Base-by-base conservation (phyloP, 495 filamentous ascomycete species). In the Neurospora tetrasperma region DNA sequence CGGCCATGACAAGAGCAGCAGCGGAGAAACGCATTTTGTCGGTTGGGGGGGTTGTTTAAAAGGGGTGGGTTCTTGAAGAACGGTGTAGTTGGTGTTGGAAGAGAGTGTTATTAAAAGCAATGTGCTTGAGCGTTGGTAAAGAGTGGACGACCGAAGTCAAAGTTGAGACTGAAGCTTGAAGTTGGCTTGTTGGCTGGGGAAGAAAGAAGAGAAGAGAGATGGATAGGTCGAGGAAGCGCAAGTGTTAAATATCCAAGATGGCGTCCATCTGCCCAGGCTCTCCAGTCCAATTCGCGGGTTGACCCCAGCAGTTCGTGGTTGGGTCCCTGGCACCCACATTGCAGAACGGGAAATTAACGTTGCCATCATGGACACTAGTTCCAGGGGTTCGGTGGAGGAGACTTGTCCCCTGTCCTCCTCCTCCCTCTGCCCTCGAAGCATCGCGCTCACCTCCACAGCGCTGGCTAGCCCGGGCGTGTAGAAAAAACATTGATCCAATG, bases 101-200 rank as follows among this genome's bases (percentile, higher is more conserved):
- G 69, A 84, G 81, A 81, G 71, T 77, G 79, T 78, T 71, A 76
- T 76, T 71, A 69, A 83, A 83, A 86, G 83, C 83, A 78, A 73
- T 74, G 82, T 81, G 80, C 79, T 82, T 80, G 77, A 72, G 76
- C 71, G 71, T 74, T 73, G 81, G 78, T 76, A 85, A 87, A 87
- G 86, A 87, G 78, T 88, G 86, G 86, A 88, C 85, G 85, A 87
- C 86, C 85, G 84, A 88, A 85, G 86, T 85, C 86, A 85, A 86
- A 70, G 70, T 66, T 79, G 82, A 81, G 80, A 71, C 80, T 78
- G 79, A 77, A 80, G 75, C 81, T 81, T 79, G 78, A 82, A 62
- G 54, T 80, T 85, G 86, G 86, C 83, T 83, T 84, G 81, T 75
- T 86, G 81, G 79, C 54, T 62, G 83, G 80, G 83, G 80, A 83